Percentiles rank a stretch among this genome's conserved stretches.
Evolutionary conservation across 257 asterid species (phyloP).

Genomic region (Avicennia marina): DNA sequence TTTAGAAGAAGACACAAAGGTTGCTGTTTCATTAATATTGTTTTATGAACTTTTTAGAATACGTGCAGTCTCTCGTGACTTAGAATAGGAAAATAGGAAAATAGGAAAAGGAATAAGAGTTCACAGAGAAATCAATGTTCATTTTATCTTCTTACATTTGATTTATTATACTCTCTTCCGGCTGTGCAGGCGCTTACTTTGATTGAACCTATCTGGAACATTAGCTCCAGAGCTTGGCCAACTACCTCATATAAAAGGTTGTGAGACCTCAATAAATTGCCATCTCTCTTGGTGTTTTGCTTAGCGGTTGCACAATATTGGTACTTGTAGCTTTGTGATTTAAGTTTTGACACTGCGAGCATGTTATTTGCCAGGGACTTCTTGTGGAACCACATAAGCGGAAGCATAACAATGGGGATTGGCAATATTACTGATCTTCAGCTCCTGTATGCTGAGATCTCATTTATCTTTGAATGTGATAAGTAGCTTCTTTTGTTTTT

Average conservation of each 20-base stretch:
- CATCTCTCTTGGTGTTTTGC: neutral
- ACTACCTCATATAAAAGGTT: conserved; percentile 26
- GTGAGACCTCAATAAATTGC: conserved; percentile 24
- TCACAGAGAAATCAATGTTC: too few relatives aligned
- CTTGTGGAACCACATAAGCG: conserved; percentile 38
- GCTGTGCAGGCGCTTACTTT: conserved; percentile 34
- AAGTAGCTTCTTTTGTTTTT: neutral
- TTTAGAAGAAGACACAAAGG: too few relatives aligned
- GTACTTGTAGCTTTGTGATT: neutral
- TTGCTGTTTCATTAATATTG: too few relatives aligned
- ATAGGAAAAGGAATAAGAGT: too few relatives aligned
- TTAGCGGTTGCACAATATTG: neutral
- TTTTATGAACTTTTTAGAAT: too few relatives aligned
- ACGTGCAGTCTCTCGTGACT: too few relatives aligned
- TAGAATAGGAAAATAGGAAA: too few relatives aligned
- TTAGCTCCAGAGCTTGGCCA: conserved; percentile 50
- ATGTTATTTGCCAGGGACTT: conserved; percentile 30
- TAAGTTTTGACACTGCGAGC: neutral
- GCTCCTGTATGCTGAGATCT: conserved; percentile 29
- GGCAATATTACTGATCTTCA: conserved; percentile 36
- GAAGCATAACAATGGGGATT: conserved; percentile 50
- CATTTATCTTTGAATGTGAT: too few relatives aligned
- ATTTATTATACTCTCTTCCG: neutral
- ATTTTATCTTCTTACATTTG: too few relatives aligned
- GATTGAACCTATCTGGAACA: conserved; percentile 31